Conservation (phyloP, 352 stramenopile species). For the Pythium biforme region DNA sequence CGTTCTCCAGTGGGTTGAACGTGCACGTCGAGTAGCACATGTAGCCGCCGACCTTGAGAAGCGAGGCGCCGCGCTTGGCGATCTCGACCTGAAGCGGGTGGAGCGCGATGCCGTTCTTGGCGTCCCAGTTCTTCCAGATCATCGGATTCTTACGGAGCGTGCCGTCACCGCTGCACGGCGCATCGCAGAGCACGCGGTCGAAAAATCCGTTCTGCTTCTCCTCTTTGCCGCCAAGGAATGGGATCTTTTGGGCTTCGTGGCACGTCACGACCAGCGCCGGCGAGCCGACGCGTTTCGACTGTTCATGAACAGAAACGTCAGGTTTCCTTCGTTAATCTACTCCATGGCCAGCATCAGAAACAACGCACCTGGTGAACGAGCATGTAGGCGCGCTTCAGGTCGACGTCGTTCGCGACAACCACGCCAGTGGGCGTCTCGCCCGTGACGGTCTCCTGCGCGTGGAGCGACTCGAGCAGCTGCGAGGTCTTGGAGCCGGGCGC, state of each 20-base stretch:
- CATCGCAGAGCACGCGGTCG: conserved; percentile 98
- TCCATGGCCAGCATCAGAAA: background rate
- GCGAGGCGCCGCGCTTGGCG: conserved; percentile 87
- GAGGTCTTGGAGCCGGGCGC: conserved; percentile 99
- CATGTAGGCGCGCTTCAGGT: conserved; percentile 98
- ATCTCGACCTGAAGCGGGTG: conserved; percentile 97
- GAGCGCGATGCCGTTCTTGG: conserved; percentile 88
- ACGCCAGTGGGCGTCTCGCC: conserved; percentile 85
- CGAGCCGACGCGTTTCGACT: conserved; percentile 94
- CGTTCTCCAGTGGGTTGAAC: conserved; percentile 99
- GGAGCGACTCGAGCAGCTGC: conserved; percentile 95
- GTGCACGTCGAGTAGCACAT: conserved; percentile 98
- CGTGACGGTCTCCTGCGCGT: conserved; percentile 76
- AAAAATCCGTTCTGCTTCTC: conserved; percentile 86
- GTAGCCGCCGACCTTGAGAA: conserved; percentile 91
- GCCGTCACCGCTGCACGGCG: conserved; percentile 98
- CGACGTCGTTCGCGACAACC: conserved; percentile 96
- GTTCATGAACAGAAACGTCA: background rate
- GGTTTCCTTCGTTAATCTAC: background rate
- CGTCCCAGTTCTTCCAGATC: conserved; percentile 95
- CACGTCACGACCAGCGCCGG: conserved; percentile 94
- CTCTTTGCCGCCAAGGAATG: conserved; percentile 78
- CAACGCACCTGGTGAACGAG: conserved; percentile 93
- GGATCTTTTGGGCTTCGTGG: conserved; percentile 96
- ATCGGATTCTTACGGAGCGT: conserved; percentile 98